Conservation (phyloP, 305 asterid genomes). For the Caryopteris hybrid region DNA sequence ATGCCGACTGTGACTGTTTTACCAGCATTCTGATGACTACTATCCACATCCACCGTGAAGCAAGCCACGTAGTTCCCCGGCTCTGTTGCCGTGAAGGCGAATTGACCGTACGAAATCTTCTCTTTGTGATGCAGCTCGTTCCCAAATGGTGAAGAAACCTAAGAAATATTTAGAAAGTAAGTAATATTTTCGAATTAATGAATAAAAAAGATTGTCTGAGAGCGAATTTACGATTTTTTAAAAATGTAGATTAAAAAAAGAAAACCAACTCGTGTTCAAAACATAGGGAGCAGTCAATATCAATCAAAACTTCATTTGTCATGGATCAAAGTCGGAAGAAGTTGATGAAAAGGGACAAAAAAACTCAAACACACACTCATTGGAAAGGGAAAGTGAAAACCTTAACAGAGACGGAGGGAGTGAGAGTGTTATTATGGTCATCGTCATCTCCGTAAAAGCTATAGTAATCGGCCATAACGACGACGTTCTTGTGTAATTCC, state of each 20-base stretch:
- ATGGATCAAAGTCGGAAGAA: not conserved
- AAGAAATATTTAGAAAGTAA: too few species aligned
- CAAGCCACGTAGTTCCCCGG: conserved; percentile 37
- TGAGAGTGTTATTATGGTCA: conserved; percentile 34
- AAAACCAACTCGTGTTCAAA: too few species aligned
- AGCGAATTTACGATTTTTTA: too few species aligned
- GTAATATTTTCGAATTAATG: too few species aligned
- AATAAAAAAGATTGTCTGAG: too few species aligned
- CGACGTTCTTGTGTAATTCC: conserved; percentile 51
- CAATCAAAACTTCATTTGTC: not conserved
- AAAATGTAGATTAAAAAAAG: too few species aligned
- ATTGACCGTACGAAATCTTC: conserved; percentile 25
- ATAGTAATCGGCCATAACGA: conserved; percentile 53
- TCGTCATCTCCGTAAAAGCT: conserved; percentile 36
- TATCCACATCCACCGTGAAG: conserved; percentile 16
- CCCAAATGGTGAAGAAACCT: conserved; percentile 48
- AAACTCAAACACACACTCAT: not conserved
- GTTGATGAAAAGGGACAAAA: not conserved
- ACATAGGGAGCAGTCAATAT: too few species aligned
- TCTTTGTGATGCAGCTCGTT: conserved; percentile 26
- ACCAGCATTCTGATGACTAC: conserved; percentile 6
- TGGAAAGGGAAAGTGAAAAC: conserved; percentile 13
- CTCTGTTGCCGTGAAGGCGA: conserved; percentile 41
- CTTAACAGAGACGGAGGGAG: conserved; percentile 52
- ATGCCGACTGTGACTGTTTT: conserved; percentile 30